phyloP scores from a whole-genome alignment of 164 flowering plant genomes.

The Cinnamomum chago region DNA sequence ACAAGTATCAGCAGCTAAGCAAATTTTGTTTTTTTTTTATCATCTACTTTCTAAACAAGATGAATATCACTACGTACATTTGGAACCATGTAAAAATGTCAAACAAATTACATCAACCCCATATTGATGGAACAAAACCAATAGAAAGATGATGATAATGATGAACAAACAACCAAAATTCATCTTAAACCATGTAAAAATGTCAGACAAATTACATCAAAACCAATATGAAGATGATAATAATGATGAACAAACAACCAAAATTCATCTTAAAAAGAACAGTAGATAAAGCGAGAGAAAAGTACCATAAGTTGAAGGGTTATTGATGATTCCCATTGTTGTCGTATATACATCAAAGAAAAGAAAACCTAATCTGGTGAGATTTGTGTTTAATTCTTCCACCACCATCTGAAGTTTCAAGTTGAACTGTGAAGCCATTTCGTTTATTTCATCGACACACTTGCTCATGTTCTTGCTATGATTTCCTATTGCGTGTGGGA shows the following conservation, averaged over 20 bases:
- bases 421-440: not conserved
- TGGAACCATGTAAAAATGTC: no score
- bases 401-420: not conserved
- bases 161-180: no score
- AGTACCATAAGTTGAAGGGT: no score
- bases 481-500: not conserved
- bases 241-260: no score
- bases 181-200: no score
- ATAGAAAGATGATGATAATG: no score
- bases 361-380: not conserved
- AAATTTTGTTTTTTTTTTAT: not conserved
- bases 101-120: not conserved
- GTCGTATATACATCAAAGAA: constrained; percentile 1
- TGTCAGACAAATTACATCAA: not conserved
- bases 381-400: constrained; percentile 6
- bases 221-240: no score
- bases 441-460: not conserved
- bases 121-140: no score
- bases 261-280: no score
- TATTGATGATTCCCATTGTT: no score
- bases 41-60: not conserved
- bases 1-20: not conserved
- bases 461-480: not conserved
- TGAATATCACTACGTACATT: not conserved
- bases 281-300: no score